Evolutionary conservation across 768 basidiomycete species (phyloP), one percentile per base, ranked within the genome.

Genomic region (Suillus plorans): DNA sequence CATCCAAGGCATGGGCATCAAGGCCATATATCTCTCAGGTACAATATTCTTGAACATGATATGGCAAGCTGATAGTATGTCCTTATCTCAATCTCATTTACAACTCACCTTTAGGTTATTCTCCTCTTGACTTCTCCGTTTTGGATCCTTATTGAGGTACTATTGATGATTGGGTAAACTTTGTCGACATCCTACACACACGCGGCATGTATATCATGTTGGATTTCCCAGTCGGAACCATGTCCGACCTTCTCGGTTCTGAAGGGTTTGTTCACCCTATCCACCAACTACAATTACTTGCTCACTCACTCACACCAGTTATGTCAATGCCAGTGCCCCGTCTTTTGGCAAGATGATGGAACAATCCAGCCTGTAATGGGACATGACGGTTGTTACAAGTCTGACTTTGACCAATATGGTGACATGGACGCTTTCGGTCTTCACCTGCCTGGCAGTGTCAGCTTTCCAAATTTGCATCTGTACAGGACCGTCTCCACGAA

Each of bases 371-470:
- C 63, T 9, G 79, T 91, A 68, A 78, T 83, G 9, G 76, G 85
- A 20, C 77, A 87, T 62, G 78, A 83, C 57, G 95, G 95, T 22
- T 97, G 95, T 76, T 80, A 89, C 67, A 74, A 78, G 14, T 95
- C 92, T 18, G 94, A 95, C 66, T 96, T 97, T 69, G 95, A 97
- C 77, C 95, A 97, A 66, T 97, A 91, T 69, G 95, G 95, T 67
- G 95, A 97, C 78, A 94, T 94, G 87, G 95, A 97, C 76, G 95
- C 95, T 67, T 97, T 97, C 73, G 95, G 95, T 89, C 94, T 97
- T 39, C 92, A 94, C 77, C 92, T 91, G 90, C 93, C 79, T 95
- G 88, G 91, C 86, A 97, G 73, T 94, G 95, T 83, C 92, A 97
- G 75, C 80, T 97, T 25, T 87, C 94, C 69, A 97, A 97, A 73